Conservation (phyloP, 1,284 basidiomycete genomes). For the Cutaneotrichosporon cavernicola region DNA sequence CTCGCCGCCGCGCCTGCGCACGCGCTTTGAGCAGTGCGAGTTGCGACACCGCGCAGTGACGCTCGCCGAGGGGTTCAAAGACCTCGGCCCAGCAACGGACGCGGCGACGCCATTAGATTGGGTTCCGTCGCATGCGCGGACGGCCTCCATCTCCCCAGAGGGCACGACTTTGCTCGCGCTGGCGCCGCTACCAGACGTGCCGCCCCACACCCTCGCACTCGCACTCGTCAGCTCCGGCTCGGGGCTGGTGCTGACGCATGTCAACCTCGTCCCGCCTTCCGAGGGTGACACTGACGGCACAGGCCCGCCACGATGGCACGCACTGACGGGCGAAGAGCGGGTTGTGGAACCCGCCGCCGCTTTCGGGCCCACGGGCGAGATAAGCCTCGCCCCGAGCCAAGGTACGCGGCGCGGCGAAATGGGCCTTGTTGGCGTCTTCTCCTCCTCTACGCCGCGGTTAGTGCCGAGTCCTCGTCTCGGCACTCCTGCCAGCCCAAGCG, state of each 20-base stretch:
- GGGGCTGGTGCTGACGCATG: constrained; percentile 26
- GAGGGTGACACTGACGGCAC: constrained; percentile 14
- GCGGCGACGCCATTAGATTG: constrained; percentile 17
- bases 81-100: constrained; percentile 16
- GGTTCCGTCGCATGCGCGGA: constrained; percentile 17
- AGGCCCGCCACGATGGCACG: constrained; percentile 17
- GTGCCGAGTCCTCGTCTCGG: constrained; percentile 21
- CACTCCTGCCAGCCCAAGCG: constrained; percentile 14
- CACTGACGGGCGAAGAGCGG: constrained; percentile 20
- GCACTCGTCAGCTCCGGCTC: constrained; percentile 28
- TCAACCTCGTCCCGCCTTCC: constrained; percentile 25
- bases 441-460: constrained; percentile 14
- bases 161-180: constrained; percentile 31
- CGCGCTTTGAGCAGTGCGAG: constrained; percentile 24
- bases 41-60: constrained; percentile 18
- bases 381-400: constrained; percentile 26
- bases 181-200: constrained; percentile 29
- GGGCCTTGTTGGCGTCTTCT: constrained; percentile 30
- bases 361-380: constrained; percentile 4
- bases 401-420: constrained; percentile 34
- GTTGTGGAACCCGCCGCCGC: constrained; percentile 14
- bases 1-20: constrained; percentile 12
- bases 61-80: constrained; percentile 27
- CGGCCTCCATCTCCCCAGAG: constrained; percentile 25
- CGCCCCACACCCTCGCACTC: constrained; percentile 31